Evolutionary conservation across 2,329 filamentous ascomycete genomes (phyloP).

Genomic region (Beauveria bassiana): DNA sequence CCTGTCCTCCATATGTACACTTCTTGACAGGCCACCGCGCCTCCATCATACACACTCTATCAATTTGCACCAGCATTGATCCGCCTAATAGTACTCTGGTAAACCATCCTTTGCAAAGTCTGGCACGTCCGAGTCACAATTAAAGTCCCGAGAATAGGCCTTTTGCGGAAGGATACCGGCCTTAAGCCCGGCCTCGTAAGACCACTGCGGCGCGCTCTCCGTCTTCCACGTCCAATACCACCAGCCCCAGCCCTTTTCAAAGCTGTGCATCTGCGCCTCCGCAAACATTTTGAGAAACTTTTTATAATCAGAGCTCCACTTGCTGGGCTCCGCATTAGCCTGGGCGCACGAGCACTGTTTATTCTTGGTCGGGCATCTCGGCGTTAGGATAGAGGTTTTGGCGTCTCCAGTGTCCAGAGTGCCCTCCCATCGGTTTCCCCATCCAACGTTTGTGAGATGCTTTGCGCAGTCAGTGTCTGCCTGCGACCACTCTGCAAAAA

Average conservation of each 20-base stretch:
- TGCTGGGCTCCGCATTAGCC: constrained; percentile 65
- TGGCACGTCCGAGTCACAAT: constrained; percentile 53
- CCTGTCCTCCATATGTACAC: constrained; percentile 6
- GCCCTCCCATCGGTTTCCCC: constrained; percentile 87
- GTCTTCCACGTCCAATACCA: constrained; percentile 99
- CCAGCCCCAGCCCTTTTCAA: constrained; percentile 93
- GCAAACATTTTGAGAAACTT: constrained; percentile 83
- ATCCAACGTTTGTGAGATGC: constrained; percentile 82
- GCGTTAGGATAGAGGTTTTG: constrained; percentile 54
- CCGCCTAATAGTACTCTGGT: constrained; percentile 39
- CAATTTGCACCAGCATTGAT: background rate
- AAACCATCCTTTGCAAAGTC: constrained; percentile 39
- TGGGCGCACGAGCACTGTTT: constrained; percentile 61
- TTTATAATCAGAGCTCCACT: constrained; percentile 71
- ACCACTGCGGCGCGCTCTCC: constrained; percentile 82
- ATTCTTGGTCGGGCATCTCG: constrained; percentile 64
- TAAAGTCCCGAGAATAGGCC: constrained; percentile 63
- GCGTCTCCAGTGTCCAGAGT: constrained; percentile 64
- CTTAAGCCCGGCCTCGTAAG: constrained; percentile 71
- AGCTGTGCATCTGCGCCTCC: constrained; percentile 90
- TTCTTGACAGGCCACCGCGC: background rate
- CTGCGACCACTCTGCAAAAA: constrained; percentile 96
- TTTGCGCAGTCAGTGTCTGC: constrained; percentile 90
- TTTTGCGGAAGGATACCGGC: constrained; percentile 73
- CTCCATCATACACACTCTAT: background rate